Base-by-base conservation (phyloP, 2,329 filamentous ascomycete genomes). In the Moelleriella libera region DNA sequence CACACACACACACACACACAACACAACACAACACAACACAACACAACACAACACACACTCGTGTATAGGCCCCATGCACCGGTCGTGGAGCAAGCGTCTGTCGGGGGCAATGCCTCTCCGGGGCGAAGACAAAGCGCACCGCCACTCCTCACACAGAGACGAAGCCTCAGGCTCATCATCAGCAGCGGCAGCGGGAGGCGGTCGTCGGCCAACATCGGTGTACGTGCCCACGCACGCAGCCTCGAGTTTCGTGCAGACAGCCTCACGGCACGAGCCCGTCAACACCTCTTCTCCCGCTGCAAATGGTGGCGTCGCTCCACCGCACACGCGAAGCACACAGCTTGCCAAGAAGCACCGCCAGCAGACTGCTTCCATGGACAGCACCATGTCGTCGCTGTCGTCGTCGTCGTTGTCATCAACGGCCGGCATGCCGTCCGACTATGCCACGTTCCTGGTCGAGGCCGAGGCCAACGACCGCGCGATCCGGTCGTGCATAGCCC, bases 181-280 rank as follows among this genome's bases (percentile, higher is more conserved):
- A n/a, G n/a, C n/a, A n/a, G n/a, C n/a, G n/a, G n/a, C n/a, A n/a
- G n/a, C n/a, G n/a, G n/a, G n/a, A n/a, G n/a, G n/a, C n/a, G n/a
- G 11, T 2, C 32, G 14, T 34, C 30, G 43, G 3, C 45, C 49
- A 12, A 41, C 43, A 5, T 32, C 49, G 6, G 29, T 46, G 41
- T 62, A 62, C 51, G 53, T 59, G 28, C 60, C 60, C 2, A 57
- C 54, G 28, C 60, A 62, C 46, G 60, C 60, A 3, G 60, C 60
- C 5, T 48, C 55, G 30, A 58, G 59, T 53, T 62, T 62, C 44
- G 51, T 53, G 47, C 37, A 44, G 45, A 52, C 50, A 49, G 52
- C 30, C 46, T 52, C 41, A 12, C 46, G 45, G 47, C 51, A 21
- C 8, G 40, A 41, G 8, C 40, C n/a, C 42, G 49, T 52, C n/a